Percentiles rank a stretch among this genome's conserved stretches.
Conservation (phyloP, 768 basidiomycete genomes). For the Suillus tomentosus region DNA sequence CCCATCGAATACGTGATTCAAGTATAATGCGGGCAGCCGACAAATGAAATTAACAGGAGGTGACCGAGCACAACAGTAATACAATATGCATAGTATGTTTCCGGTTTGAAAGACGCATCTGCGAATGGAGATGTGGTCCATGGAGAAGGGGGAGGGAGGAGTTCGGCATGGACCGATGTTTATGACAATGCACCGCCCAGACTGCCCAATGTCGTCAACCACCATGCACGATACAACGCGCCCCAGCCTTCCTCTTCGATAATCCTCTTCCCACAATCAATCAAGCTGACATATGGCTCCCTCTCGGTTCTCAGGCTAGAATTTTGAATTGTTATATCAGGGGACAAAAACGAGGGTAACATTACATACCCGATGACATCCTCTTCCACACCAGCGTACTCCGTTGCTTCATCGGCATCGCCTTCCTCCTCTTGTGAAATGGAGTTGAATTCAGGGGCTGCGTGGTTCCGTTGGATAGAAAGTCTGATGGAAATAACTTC, state of each 20-base stretch:
- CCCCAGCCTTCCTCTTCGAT: slow-evolving; percentile 76
- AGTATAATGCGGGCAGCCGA: no score
- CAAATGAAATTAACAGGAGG: not conserved
- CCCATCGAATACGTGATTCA: not conserved
- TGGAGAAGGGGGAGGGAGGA: not conserved
- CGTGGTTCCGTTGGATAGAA: slow-evolving; percentile 84
- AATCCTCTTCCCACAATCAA: slow-evolving; percentile 77
- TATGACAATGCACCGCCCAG: slow-evolving; percentile 51
- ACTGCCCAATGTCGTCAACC: slow-evolving; percentile 72
- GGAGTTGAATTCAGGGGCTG: slow-evolving; percentile 72
- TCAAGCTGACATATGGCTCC: slow-evolving; percentile 75
- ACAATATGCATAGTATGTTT: slow-evolving; percentile 13
- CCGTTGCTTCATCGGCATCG: slow-evolving; percentile 57
- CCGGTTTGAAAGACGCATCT: not conserved
- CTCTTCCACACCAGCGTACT: slow-evolving; percentile 71
- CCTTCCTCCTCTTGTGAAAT: slow-evolving; percentile 73
- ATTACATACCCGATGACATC: slow-evolving; percentile 78
- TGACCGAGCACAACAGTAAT: slow-evolving; percentile 16
- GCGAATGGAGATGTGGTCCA: not conserved
- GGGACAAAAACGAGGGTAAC: not conserved
- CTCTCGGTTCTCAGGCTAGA: slow-evolving; percentile 70
- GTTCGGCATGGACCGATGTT: not conserved
- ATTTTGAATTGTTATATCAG: not conserved
- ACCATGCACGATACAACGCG: slow-evolving; percentile 83
- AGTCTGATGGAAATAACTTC: slow-evolving; percentile 80